These are phyloP conservation scores for Mitragyna speciosa DNA, from an alignment of 257 asterid genomes.

Conservation along the genomic window DNA sequence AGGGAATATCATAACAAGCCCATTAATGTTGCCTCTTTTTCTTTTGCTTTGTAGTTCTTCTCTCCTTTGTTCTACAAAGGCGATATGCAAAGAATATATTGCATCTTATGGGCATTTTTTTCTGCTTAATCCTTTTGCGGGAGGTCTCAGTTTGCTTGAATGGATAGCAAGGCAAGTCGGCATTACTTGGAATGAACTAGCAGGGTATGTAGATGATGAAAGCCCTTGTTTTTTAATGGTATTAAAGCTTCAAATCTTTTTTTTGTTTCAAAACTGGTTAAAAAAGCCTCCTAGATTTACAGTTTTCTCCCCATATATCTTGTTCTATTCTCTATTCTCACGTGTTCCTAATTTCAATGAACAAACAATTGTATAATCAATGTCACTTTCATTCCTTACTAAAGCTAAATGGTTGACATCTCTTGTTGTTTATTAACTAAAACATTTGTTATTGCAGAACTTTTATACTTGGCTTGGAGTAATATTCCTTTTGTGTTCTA, in stretches of 20 bases:
- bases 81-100: background rate
- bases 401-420: background rate
- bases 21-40: no score
- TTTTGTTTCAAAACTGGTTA: background rate
- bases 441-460: conserved; percentile 19
- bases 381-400: background rate
- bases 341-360: background rate
- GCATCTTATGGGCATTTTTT: conserved; percentile 35
- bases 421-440: background rate
- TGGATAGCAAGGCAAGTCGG: background rate
- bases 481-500: conserved; percentile 31
- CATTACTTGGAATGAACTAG: conserved; percentile 27
- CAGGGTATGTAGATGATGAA: conserved; percentile 3
- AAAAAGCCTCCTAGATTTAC: background rate
- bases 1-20: no score
- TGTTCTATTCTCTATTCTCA: background rate
- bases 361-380: no score
- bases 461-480: conserved; percentile 26
- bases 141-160: conserved; percentile 23
- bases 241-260: conserved; percentile 12
- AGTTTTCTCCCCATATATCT: background rate
- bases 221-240: conserved; percentile 24
- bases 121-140: conserved; percentile 38
- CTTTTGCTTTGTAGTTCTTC: no score
- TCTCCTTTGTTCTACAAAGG: no score